Base-by-base conservation (phyloP, 768 basidiomycete species). In the Leucocoprinus leucothites region DNA sequence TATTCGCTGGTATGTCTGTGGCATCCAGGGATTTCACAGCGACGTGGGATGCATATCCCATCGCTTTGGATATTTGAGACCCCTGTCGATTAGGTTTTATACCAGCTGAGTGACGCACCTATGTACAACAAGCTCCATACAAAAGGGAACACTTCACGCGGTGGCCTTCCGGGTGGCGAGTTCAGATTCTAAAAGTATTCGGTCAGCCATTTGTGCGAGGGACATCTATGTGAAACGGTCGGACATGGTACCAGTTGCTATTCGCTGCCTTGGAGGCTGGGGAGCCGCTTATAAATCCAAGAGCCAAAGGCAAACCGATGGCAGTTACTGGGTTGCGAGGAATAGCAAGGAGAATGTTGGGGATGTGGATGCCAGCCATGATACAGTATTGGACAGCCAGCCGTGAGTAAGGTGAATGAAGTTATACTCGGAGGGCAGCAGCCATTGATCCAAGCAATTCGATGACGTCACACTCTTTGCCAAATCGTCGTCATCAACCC, bases 11-110 rank as follows among this genome's bases (percentile, higher is more conserved):
- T 21, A 74, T 67, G 4, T 71, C 61, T 8, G 79, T 66, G 11
- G 56, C 60, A 61, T 85, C 85, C 55, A 84, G 69, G 1, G 80
- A 72, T 58, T 76, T 74, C 34, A 80, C 80, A 2, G 83, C 79
- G 24, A 87, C 63, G 65, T 87, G 82, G 6, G 84, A 85, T 7
- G 84, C 84, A 62, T 80, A 87, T 19, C 87, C 87, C 84, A 87
- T 85, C 7, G 74, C 77, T 76, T 35, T 25, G 40, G 19, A 61
- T 19, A 31, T 52, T 51, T n/a, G 5, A 14, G 26, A 47, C 16
- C 18, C 2, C 14, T n/a, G n/a, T n/a, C n/a, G 13, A 47, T 3
- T n/a, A 3, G 24, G 14, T 13, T 13, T 38, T n/a, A 38, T n/a
- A 13, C 11, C 9, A 3, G 13, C 24, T 9, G 18, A 28, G 45